phyloP scores from a whole-genome alignment of 2,329 filamentous ascomycete genomes.

The Lizonia empirigonia region DNA sequence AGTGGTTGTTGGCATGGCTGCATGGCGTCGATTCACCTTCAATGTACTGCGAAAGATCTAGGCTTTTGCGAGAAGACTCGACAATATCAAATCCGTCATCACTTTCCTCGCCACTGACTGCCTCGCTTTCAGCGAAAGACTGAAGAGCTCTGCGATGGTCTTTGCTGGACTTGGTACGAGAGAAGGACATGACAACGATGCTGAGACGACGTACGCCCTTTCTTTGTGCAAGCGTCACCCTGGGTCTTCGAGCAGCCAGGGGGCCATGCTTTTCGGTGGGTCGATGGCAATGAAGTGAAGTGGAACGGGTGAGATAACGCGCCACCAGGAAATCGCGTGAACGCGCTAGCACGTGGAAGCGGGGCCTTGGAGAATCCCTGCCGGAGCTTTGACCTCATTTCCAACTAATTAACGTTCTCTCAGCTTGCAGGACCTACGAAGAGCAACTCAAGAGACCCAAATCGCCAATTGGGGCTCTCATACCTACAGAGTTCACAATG shows the following conservation, averaged over 20 bases:
- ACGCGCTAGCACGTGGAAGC: conserved; percentile 38
- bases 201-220: not conserved
- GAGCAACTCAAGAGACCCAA: too few species aligned
- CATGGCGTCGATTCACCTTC: conserved; percentile 23
- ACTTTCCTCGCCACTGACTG: conserved; percentile 43
- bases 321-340: conserved; percentile 18
- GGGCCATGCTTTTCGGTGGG: not conserved
- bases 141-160: conserved; percentile 26
- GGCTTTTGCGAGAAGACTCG: conserved; percentile 36
- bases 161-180: conserved; percentile 16
- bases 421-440: too few species aligned
- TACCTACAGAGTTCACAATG: conserved; percentile 59
- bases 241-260: not conserved
- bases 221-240: not conserved
- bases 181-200: conserved; percentile 24
- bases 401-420: too few species aligned
- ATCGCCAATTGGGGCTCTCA: not conserved
- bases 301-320: not conserved
- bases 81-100: conserved; percentile 52
- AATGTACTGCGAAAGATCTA: conserved; percentile 44
- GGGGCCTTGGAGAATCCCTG: conserved; percentile 28
- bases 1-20: not conserved
- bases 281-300: too few species aligned
- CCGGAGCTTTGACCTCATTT: conserved; percentile 12
- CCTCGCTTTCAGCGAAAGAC: conserved; percentile 36